phyloP scores from a whole-genome alignment of 345 rosid genomes.

The Psidium friedrichsthalianum region DNA sequence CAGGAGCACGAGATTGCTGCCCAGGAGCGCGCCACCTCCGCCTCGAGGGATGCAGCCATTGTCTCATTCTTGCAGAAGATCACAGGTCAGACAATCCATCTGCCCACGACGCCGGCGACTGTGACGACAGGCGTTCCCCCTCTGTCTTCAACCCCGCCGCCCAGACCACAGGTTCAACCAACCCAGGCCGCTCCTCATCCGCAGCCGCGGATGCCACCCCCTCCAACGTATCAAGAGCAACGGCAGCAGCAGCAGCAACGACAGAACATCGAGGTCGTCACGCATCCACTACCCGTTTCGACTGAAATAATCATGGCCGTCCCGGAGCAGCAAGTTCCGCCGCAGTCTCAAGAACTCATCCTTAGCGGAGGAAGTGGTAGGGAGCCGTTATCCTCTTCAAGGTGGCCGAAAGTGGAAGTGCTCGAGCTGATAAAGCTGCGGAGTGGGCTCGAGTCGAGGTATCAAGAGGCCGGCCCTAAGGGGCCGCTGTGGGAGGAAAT shows the following conservation, averaged over 20 bases:
- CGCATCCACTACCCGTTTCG: background rate
- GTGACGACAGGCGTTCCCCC: background rate
- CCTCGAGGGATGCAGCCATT: constrained; percentile 57
- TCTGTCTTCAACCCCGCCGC: background rate
- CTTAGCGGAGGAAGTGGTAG: background rate
- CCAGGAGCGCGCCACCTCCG: constrained; percentile 58
- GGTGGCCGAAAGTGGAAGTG: constrained; percentile 45
- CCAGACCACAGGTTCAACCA: background rate
- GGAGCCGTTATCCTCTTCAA: constrained; percentile 8
- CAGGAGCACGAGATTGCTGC: constrained; percentile 65
- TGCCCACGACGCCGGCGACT: constrained; percentile 27
- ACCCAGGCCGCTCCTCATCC: background rate
- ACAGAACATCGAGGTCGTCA: background rate
- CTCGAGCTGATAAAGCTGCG: constrained; percentile 26
- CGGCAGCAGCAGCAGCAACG: background rate
- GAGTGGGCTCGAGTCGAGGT: constrained; percentile 24
- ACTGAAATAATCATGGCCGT: constrained; percentile 6
- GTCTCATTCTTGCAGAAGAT: constrained; percentile 59
- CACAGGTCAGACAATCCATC: constrained; percentile 63
- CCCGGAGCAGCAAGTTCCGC: constrained; percentile 14
- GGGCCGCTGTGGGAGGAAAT: constrained; percentile 47
- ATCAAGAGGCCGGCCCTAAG: constrained; percentile 37
- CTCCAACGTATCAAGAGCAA: background rate
- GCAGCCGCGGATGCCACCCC: background rate
- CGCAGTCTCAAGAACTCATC: constrained; percentile 3